Evolutionary conservation across 139 green algal genomes (phyloP).

Genomic region (Chlamydomonas sphaeroides): DNA sequence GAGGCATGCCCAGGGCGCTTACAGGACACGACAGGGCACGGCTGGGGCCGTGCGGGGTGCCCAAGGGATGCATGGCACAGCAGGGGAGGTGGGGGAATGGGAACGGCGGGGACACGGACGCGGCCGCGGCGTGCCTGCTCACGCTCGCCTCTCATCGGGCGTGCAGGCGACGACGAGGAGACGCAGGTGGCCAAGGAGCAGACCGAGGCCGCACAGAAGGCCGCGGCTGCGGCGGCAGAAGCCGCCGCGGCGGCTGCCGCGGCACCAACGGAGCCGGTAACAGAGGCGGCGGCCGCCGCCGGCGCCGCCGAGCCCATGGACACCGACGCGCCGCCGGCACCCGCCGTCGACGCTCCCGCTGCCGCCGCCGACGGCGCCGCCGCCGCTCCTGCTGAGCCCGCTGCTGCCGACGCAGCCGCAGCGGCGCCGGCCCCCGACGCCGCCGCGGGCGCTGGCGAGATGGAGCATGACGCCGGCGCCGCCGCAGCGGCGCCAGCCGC

Average conservation of each 20-base stretch:
- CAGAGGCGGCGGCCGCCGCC: not conserved
- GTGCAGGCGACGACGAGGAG: slow-evolving; percentile 32
- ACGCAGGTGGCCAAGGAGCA: slow-evolving; percentile 35
- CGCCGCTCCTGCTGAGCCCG: not conserved
- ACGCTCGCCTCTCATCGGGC: too few species aligned
- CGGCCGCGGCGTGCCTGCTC: too few species aligned
- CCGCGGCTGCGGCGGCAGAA: not conserved
- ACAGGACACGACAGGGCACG: not conserved
- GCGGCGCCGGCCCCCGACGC: not conserved
- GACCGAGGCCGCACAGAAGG: not conserved
- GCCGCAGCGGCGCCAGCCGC: not conserved
- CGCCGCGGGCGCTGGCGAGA: slow-evolving; percentile 8
- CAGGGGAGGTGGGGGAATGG: too few species aligned
- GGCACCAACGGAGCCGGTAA: not conserved
- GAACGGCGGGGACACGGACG: too few species aligned
- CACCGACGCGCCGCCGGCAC: not conserved
- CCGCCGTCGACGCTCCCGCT: not conserved
- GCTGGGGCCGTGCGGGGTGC: not conserved
- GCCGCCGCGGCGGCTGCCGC: slow-evolving; percentile 8
- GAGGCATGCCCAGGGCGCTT: not conserved
- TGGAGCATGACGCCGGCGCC: slow-evolving; percentile 14
- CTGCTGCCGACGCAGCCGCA: not conserved
- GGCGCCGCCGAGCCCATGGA: slow-evolving; percentile 36
- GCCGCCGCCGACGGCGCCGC: not conserved
- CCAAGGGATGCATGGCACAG: not conserved